Base-by-base conservation (phyloP, 1,284 basidiomycete genomes). In the Leccinum variabile region DNA sequence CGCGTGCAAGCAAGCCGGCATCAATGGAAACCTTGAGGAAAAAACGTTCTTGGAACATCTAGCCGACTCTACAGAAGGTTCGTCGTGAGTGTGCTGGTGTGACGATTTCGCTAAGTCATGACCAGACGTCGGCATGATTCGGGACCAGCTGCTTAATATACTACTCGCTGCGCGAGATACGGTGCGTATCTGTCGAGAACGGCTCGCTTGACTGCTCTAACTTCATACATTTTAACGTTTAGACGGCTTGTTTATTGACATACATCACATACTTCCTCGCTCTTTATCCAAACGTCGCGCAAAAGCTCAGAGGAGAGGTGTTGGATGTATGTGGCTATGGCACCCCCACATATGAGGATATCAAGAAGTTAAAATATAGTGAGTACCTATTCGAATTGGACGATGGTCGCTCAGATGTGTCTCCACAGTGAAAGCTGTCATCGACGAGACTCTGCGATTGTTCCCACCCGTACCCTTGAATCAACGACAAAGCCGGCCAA, bases 401-500 rank as follows among this genome's bases (percentile, higher is more conserved):
- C 3, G 28, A 32, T 52, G 32, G n/a, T 57, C 10, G 11, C 28
- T 52, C 56, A 66, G 13, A 69, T 57, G 14, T 57, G n/a, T 52
- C 56, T 62, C 41, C 56, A 54, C 39, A 89, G 87, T 90, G 76
- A 82, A 85, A 63, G 89, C 89, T 4, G 84, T 91, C 13, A 80
- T 91, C 39, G 88, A 91, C 64, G 89, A 91, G 68, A 86, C 87
- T 0, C 79, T 91, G 5, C 82, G 90, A 30, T 72, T 92, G 2
- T 91, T 87, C 76, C 88, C 89, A 3, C 87, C 89, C 8, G 88
- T 90, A 1, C 87, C 88, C 18, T 74, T 87, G 37, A 88, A 90
- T 67, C 78, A 85, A 46, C 82, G 89, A 53, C 86, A 87, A 73
- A 82, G 78, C 54, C 81, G 84, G 39, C 70, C 76, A 1, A 67